These are phyloP conservation scores for Trichophyton rubrum DNA, from an alignment of 2,329 filamentous ascomycete species.

Conservation along the genomic window DNA sequence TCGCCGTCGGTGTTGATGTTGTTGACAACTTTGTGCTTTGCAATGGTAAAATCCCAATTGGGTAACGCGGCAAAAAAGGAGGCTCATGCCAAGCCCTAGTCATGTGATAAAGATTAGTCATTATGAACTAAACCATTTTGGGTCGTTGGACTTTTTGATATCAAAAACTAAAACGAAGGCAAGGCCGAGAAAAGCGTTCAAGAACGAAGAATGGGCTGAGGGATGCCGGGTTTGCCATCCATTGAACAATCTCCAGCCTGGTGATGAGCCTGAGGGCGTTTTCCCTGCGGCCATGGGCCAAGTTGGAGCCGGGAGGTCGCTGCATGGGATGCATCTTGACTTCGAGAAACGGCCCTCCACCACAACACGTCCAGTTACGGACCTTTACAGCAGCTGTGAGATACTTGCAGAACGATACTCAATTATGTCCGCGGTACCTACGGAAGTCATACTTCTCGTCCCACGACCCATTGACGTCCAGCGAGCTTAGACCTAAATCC, in stretches of 20 bases:
- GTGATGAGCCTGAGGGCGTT: conserved; percentile 28
- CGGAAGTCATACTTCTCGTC: conserved; percentile 32
- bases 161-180: neutral
- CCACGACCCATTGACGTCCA: conserved; percentile 17
- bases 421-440: conserved; percentile 19
- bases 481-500: conserved; percentile 15
- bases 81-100: neutral
- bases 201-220: neutral
- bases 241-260: conserved; percentile 5
- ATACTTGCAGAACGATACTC: conserved; percentile 20
- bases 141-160: neutral
- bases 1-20: neutral
- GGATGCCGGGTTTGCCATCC: conserved; percentile 14
- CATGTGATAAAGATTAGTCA: neutral
- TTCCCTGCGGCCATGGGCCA: conserved; percentile 22
- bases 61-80: neutral
- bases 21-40: neutral
- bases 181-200: neutral
- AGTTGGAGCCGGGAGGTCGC: conserved; percentile 21
- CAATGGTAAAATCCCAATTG: neutral
- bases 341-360: conserved; percentile 14
- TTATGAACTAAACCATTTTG: neutral
- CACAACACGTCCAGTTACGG: conserved; percentile 17
- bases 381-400: conserved; percentile 22
- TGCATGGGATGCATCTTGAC: conserved; percentile 27